phyloP scores from a whole-genome alignment of 768 basidiomycete species.

The Russula emetica region DNA sequence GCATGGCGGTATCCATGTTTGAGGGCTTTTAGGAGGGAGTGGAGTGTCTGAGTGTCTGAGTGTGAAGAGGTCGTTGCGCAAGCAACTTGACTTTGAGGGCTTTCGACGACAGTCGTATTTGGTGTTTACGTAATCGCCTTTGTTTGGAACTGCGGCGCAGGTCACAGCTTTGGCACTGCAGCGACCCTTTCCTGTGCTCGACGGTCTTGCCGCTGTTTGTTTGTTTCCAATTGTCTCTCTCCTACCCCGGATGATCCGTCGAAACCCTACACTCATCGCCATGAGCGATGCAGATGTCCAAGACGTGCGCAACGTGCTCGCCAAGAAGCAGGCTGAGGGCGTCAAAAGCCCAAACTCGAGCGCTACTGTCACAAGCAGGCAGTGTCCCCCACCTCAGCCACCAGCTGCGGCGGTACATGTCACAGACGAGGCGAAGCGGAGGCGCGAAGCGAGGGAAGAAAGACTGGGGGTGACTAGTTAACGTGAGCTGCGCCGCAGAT shows the following conservation, averaged over 20 bases:
- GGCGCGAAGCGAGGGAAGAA: conserved; percentile 37
- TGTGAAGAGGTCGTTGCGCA: neutral
- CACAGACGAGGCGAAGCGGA: conserved; percentile 35
- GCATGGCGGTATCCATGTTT: conserved; percentile 62
- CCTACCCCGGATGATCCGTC: conserved; percentile 56
- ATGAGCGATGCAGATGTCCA: conserved; percentile 77
- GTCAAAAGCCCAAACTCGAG: conserved; percentile 10
- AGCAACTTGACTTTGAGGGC: neutral
- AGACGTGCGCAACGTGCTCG: conserved; percentile 61
- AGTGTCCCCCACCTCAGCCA: conserved; percentile 7
- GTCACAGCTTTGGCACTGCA: neutral
- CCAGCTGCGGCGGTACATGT: conserved; percentile 25
- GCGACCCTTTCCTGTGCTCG: neutral
- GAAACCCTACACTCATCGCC: conserved; percentile 69
- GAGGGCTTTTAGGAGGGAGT: conserved; percentile 5
- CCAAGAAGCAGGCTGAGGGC: conserved; percentile 34
- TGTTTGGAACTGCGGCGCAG: conserved; percentile 25
- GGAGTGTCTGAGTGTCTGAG: neutral
- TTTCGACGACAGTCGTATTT: too few species aligned
- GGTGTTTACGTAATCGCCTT: neutral
- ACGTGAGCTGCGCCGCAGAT: neutral
- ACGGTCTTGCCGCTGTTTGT: neutral
- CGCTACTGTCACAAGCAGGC: conserved; percentile 19
- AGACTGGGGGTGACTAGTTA: conserved; percentile 32
- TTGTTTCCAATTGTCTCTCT: neutral